Evolutionary conservation across 306 rosid species (phyloP).

Genomic region (Adenanthera pavonina): DNA sequence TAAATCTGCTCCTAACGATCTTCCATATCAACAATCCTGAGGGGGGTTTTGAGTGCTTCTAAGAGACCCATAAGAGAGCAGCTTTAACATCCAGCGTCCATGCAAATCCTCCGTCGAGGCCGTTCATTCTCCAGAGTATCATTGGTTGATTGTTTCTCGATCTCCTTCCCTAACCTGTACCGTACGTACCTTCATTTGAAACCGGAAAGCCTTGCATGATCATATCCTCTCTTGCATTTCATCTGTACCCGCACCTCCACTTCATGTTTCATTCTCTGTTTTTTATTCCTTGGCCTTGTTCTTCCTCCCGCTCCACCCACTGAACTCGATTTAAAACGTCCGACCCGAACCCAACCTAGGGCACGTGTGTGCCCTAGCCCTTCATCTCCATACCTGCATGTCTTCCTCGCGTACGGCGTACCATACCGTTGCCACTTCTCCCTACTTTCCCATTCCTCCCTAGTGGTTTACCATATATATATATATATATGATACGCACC

Average conservation of each 20-base stretch:
- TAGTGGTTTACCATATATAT: too few relatives aligned
- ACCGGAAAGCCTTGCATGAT: background rate
- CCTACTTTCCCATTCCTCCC: too few relatives aligned
- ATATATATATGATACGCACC: too few relatives aligned
- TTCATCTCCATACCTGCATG: background rate
- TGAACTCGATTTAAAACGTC: background rate
- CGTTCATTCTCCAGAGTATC: background rate
- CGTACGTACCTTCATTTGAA: background rate
- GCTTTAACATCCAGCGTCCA: background rate
- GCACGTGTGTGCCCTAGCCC: background rate
- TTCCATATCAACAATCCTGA: background rate
- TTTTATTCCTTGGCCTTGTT: too few relatives aligned
- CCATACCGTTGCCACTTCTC: background rate
- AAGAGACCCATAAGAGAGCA: background rate
- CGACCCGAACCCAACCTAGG: background rate
- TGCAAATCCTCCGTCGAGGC: background rate
- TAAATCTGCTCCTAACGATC: background rate
- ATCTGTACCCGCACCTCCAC: background rate
- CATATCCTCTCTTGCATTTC: background rate
- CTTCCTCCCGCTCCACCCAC: background rate
- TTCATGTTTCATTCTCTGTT: background rate
- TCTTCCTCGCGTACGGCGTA: background rate
- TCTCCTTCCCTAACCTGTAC: background rate
- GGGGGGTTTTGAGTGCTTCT: background rate
- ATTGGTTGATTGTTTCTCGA: too few relatives aligned